Base-by-base conservation (phyloP, 495 filamentous ascomycete species). In the Penicillium flavigenum region DNA sequence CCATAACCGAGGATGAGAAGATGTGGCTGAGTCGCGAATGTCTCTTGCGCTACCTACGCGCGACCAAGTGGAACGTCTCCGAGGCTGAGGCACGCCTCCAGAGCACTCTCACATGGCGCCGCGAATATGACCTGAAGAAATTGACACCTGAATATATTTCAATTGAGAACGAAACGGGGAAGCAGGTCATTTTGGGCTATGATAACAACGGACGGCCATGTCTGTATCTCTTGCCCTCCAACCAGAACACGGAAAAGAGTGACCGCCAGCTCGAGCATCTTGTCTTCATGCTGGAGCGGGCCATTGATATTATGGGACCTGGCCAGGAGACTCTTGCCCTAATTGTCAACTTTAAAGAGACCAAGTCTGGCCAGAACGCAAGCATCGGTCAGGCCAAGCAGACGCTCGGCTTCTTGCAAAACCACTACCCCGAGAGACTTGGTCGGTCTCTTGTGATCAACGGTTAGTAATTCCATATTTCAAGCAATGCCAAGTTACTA, bases 241-340 rank as follows among this genome's bases (percentile, higher is more conserved):
- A 87, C 47, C 94, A 98, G 72, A 98, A 98, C 73, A 98, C 94
- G 3, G 82, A 92, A 62, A 83, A 83, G 71, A 88, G 85, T 56
- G 88, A 91, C n/a, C 84, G 90, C 65, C 94, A 98, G 72, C 83
- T 97, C 24, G 85, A 98, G 69, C 92, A 97, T 69, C 80, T 98
- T 44, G 92, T 97, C 41, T 98, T 84, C 71, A 96, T 96, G 91
- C 74, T 98, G 43, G 94, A 98, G 77, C 83, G 90, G 24, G 84
- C 88, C 19, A 85, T 97, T 63, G 91, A 96, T 56, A 69, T 97
- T 32, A 92, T 95, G 86, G 83, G 86, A 1, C 82, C 94, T 1
- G 86, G 87, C 11, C 89, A 94, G 65, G 94, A 96, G 72, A 92
- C 85, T 2, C 70, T 96, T 44, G 87, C 90, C 8, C 79, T 98